Base-by-base conservation (phyloP, 2,329 filamentous ascomycete genomes). In the Colletotrichum chrysophilum region DNA sequence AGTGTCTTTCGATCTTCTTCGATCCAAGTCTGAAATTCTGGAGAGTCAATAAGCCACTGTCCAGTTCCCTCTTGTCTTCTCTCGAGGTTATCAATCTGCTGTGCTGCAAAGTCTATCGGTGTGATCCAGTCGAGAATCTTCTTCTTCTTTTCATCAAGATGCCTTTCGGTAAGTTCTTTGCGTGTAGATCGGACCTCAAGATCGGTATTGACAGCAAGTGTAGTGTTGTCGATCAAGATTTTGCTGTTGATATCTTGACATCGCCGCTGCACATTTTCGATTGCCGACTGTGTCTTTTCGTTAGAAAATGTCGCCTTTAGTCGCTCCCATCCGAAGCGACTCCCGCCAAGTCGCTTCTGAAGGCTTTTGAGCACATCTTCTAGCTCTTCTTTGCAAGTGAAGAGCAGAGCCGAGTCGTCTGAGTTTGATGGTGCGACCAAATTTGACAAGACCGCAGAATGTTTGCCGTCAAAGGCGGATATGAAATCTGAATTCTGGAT, bases 401-500 rank as follows among this genome's bases (percentile, higher is more conserved):
- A 38, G 1, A 77, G 24, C 18, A 77, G 10, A 4, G 28, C 7
- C 7, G 65, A 24, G 12, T 61, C 58, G 28, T 32, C 58, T 28
- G 28, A 32, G 0, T 14, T 34, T 1, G 58, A 34, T 2, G 28
- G 28, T 1, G 71, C 6, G 2, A n/a, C 48, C 4, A 66, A 26
- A 6, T 28, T 18, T 0, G 52, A 32, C 5, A 80, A 43, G 8
- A 80, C 60, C 16, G 75, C 65, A 5, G 79, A 81, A 9, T 71
- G 73, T 7, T 38, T 74, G 52, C 77, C 74, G 10, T 77, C 38
- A 26, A 81, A 80, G 7, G 79, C 79, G 38, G 71, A 68, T 24
- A 55, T 73, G 21, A 80, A 81, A 18, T 80, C 77, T 3, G 66
- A 24, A 66, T 80, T 76, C 3, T 74, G 30, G 36, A 80, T 24